These are phyloP conservation scores for Aspergillus pseudotamarii DNA, from an alignment of 2,329 filamentous ascomycete species.

Conservation along the genomic window DNA sequence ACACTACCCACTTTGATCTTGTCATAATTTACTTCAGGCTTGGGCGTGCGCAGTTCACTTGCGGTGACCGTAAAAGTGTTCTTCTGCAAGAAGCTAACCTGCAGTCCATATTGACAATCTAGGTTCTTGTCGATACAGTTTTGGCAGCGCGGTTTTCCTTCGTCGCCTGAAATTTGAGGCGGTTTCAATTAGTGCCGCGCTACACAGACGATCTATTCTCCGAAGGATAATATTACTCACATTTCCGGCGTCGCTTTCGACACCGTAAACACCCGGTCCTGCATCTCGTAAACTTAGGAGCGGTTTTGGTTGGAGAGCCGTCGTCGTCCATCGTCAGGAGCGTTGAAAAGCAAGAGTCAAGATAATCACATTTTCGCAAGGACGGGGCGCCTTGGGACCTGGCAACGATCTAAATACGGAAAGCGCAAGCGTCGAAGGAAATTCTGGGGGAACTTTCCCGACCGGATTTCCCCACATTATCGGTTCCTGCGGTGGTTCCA, in stretches of 20 bases:
- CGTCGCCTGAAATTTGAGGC: slow-evolving; percentile 47
- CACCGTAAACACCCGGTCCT: slow-evolving; percentile 55
- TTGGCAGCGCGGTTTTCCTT: slow-evolving; percentile 53
- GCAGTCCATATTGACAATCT: slow-evolving; percentile 53
- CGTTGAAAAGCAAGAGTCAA: background rate
- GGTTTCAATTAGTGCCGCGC: background rate
- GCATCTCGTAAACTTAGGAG: slow-evolving; percentile 23
- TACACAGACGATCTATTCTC: background rate
- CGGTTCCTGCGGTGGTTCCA: background rate
- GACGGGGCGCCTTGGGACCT: background rate
- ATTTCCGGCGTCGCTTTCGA: slow-evolving; percentile 53
- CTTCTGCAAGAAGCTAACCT: slow-evolving; percentile 53
- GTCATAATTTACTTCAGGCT: slow-evolving; percentile 18
- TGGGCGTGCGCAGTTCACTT: slow-evolving; percentile 13
- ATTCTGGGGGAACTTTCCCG: background rate
- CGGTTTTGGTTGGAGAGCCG: background rate
- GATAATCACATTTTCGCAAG: background rate
- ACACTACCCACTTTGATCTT: slow-evolving; percentile 22
- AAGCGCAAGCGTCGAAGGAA: background rate
- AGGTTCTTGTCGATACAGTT: slow-evolving; percentile 52
- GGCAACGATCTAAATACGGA: background rate
- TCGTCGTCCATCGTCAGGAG: background rate
- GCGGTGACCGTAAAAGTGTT: slow-evolving; percentile 48
- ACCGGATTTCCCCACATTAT: slow-evolving; percentile 27
- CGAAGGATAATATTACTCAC: slow-evolving; percentile 32